Evolutionary conservation across 1,139 yeast species (phyloP).

Genomic region (Magnusiomyces tetraspermus): DNA sequence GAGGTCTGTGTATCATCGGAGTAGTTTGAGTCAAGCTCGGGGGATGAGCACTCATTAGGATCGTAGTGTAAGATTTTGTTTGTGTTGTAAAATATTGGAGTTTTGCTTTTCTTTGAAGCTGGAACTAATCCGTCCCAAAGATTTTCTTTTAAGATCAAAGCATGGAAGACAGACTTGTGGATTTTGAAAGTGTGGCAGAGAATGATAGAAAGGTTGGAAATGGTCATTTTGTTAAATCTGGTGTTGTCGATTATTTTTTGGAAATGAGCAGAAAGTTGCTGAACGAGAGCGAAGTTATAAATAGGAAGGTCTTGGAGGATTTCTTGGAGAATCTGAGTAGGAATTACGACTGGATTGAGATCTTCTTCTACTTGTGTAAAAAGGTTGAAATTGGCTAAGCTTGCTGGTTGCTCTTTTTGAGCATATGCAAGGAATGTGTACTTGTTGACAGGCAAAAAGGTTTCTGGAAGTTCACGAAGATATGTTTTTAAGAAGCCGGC

Average conservation of each 20-base stretch:
- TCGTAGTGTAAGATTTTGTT: not conserved
- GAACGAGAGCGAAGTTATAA: conserved; percentile 25
- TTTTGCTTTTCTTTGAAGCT: not conserved
- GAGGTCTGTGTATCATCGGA: not conserved
- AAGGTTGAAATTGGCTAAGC: conserved; percentile 6
- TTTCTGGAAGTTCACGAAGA: conserved; percentile 73
- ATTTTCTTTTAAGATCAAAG: conserved; percentile 19
- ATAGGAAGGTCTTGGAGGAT: conserved; percentile 20
- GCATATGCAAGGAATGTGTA: conserved; percentile 17
- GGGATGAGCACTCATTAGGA: not conserved
- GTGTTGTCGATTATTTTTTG: conserved; percentile 18
- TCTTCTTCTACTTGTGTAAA: conserved; percentile 16
- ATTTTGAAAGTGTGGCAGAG: conserved; percentile 30
- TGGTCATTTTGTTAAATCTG: conserved; percentile 25
- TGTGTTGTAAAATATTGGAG: not conserved
- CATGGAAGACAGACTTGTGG: conserved; percentile 20
- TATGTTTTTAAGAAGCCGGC: conserved; percentile 73
- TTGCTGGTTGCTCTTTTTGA: conserved; percentile 3
- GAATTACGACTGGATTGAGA: conserved; percentile 16
- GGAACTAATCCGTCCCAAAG: conserved; percentile 21
- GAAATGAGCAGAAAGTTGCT: conserved; percentile 25
- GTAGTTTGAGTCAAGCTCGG: not conserved
- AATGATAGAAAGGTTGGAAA: conserved; percentile 26
- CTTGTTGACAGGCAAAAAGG: conserved; percentile 37
- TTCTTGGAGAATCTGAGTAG: conserved; percentile 20